Percentiles rank a stretch among this genome's conserved stretches.
phyloP scores from a whole-genome alignment of 2,329 filamentous ascomycete species.

The Zopfia rhizophila region DNA sequence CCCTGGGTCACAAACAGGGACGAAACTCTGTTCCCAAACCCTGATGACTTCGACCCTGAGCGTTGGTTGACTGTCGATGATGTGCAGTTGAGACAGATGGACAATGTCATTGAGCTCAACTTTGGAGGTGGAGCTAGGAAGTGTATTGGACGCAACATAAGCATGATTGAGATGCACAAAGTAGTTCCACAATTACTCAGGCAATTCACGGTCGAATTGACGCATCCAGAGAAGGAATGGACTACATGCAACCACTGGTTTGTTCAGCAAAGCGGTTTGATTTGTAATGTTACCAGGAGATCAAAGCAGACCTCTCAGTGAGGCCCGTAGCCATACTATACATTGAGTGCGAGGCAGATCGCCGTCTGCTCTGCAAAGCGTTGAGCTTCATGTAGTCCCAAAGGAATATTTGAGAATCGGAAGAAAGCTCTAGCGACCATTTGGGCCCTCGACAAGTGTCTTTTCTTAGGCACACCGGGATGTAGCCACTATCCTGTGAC shows the following conservation, averaged over 20 bases:
- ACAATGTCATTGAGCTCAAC: constrained; percentile 43
- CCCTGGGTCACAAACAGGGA: constrained; percentile 57
- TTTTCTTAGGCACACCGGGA: no score
- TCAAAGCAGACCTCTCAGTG: no score
- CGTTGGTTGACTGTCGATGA: constrained; percentile 54
- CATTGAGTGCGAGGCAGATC: no score
- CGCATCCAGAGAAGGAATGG: constrained; percentile 4
- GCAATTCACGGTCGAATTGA: no score
- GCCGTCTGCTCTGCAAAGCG: no score
- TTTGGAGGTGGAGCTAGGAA: constrained; percentile 48
- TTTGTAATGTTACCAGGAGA: no score
- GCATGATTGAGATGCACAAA: constrained; percentile 42
- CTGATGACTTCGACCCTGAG: constrained; percentile 56
- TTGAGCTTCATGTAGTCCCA: no score
- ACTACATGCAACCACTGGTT: constrained; percentile 10
- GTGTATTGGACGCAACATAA: constrained; percentile 46
- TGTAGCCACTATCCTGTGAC: no score
- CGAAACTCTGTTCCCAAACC: constrained; percentile 51
- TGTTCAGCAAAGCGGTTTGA: constrained; percentile 4
- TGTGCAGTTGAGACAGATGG: constrained; percentile 27
- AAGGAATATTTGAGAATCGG: no score
- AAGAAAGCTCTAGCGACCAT: no score
- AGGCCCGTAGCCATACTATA: no score
- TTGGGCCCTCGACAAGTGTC: no score
- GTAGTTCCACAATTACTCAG: constrained; percentile 38